Conservation (phyloP, 2,329 filamentous ascomycete genomes). For the Talaromyces sp. region DNA sequence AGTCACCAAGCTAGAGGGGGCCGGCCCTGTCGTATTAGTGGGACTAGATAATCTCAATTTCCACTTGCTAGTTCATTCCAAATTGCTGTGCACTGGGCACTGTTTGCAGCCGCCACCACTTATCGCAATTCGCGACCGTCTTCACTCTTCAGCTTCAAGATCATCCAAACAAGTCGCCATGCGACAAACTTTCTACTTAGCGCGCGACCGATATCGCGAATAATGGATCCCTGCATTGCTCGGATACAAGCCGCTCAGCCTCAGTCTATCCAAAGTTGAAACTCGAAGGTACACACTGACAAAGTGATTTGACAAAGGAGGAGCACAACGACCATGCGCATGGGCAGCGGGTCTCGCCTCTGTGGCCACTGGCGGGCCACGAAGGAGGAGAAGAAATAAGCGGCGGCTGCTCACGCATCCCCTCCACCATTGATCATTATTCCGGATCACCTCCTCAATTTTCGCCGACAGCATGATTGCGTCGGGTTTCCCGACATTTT, state of each 20-base stretch:
- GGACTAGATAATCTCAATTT: constrained; percentile 1
- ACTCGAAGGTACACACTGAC: neutral
- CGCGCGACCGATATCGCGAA: neutral
- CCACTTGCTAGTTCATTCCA: neutral
- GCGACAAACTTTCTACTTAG: neutral
- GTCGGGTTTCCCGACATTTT: neutral
- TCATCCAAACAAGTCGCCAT: neutral
- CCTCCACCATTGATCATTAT: neutral
- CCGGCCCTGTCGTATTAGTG: neutral
- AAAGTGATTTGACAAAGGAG: neutral
- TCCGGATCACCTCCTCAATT: neutral
- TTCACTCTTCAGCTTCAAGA: neutral
- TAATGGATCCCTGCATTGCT: neutral
- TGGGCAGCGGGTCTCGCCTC: constrained; percentile 4
- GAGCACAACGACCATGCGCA: constrained; percentile 1
- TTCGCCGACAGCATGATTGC: neutral
- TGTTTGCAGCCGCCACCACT: neutral
- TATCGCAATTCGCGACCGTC: neutral
- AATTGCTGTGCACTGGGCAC: neutral
- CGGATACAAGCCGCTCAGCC: neutral
- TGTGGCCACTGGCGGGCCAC: neutral
- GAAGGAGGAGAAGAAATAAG: neutral
- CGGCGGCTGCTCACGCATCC: neutral
- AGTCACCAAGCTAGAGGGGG: neutral
- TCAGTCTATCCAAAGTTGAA: neutral